These are phyloP conservation scores for Coniosporium apollinis DNA, from an alignment of 495 filamentous ascomycete genomes.

Conservation along the genomic window DNA sequence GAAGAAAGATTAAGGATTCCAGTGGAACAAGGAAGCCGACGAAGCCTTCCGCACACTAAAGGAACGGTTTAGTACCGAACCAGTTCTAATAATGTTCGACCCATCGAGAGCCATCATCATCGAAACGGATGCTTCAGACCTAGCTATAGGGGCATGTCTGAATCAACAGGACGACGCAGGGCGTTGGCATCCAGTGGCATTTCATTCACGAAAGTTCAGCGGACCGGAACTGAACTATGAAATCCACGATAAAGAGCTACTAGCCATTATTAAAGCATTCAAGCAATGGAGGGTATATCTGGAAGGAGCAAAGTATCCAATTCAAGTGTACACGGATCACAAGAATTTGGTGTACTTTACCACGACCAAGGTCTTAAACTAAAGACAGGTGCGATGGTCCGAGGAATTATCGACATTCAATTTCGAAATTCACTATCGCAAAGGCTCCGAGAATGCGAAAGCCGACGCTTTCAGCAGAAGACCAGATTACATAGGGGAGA, in stretches of 20 bases:
- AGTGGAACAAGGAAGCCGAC: background rate
- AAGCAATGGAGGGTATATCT: conserved; percentile 17
- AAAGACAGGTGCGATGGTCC: conserved; percentile 13
- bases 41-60: conserved; percentile 1
- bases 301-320: conserved; percentile 6
- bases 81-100: conserved; percentile 4
- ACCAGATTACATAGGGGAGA: conserved; percentile 3
- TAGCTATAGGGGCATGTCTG: conserved; percentile 8
- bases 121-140: conserved; percentile 17
- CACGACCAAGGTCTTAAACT: conserved; percentile 9
- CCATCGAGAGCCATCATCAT: conserved; percentile 3
- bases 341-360: conserved; percentile 21
- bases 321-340: conserved; percentile 20
- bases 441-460: conserved; percentile 7
- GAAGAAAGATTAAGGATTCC: background rate
- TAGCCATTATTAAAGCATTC: conserved; percentile 15
- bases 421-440: conserved; percentile 13
- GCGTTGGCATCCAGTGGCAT: conserved; percentile 11
- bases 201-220: conserved; percentile 10
- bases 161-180: conserved; percentile 3
- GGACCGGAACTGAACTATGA: conserved; percentile 12
- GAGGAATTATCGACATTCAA: conserved; percentile 10
- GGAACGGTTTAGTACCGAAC: background rate
- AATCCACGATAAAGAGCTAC: conserved; percentile 14
- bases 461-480: conserved; percentile 10